A percentile compares a stretch with the other conserved stretches of the same genome.
Conservation (phyloP, 768 basidiomycete genomes). For the Leccinum uliginosum region DNA sequence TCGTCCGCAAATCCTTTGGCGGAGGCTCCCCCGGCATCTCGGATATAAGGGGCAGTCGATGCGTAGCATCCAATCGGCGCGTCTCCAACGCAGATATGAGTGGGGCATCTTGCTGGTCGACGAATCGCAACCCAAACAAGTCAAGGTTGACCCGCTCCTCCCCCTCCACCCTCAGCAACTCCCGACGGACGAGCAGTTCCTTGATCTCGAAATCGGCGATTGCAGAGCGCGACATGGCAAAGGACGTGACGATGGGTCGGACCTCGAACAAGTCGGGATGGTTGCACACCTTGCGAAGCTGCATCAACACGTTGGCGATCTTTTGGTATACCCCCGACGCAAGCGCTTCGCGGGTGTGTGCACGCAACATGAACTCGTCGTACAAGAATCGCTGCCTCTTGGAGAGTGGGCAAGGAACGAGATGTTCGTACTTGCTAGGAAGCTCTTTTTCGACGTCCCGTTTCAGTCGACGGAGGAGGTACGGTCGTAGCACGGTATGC, state of each 20-base stretch:
- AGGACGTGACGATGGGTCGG: constrained; percentile 76
- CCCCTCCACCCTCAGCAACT: constrained; percentile 52
- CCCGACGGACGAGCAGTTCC: constrained; percentile 79
- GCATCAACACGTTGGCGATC: constrained; percentile 95
- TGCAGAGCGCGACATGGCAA: constrained; percentile 69
- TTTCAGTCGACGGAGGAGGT: constrained; percentile 92
- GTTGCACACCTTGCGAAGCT: constrained; percentile 93
- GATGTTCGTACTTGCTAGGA: constrained; percentile 90
- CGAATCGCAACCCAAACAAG: constrained; percentile 60
- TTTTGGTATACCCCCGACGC: constrained; percentile 84
- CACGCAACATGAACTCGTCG: constrained; percentile 92
- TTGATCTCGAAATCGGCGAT: constrained; percentile 80
- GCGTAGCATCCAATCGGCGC: constrained; percentile 54
- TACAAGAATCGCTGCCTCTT: constrained; percentile 94
- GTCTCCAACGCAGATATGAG: constrained; percentile 51
- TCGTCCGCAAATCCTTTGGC: constrained; percentile 68
- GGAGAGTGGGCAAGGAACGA: constrained; percentile 82
- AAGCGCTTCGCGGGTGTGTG: constrained; percentile 77
- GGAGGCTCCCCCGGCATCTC: constrained; percentile 63
- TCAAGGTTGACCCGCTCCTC: constrained; percentile 58
- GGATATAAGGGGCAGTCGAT: constrained; percentile 46
- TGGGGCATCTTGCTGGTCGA: constrained; percentile 51
- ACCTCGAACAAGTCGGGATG: constrained; percentile 92
- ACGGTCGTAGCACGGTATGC: constrained; percentile 94
- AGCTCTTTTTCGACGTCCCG: constrained; percentile 96